Conservation (phyloP, 768 basidiomycete genomes). For the Rubroboletus pulcherrimus region DNA sequence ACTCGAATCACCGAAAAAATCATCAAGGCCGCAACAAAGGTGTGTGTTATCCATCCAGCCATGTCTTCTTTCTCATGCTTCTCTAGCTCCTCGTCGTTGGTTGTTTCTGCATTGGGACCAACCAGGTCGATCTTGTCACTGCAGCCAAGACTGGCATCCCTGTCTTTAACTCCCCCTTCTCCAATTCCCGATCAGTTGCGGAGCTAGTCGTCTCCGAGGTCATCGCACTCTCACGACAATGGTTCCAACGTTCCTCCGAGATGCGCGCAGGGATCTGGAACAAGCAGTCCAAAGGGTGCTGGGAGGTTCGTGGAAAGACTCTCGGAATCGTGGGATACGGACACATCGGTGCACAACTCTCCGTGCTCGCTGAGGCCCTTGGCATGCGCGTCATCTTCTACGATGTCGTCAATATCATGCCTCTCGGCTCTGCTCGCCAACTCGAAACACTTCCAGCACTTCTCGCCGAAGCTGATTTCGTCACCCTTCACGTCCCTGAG, state of each 20-base stretch:
- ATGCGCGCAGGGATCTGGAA: slow-evolving; percentile 93
- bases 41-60: slow-evolving; percentile 29
- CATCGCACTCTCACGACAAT: slow-evolving; percentile 90
- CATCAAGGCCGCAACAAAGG: slow-evolving; percentile 83
- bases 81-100: slow-evolving; percentile 88
- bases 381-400: slow-evolving; percentile 95
- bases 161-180: slow-evolving; percentile 99
- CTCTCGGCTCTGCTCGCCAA: slow-evolving; percentile 89
- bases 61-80: background rate
- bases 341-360: slow-evolving; percentile 96
- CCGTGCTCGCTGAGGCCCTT: slow-evolving; percentile 93
- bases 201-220: slow-evolving; percentile 96
- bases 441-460: slow-evolving; percentile 75
- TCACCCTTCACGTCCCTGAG: slow-evolving; percentile 96
- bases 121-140: slow-evolving; percentile 88
- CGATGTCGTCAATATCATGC: slow-evolving; percentile 96
- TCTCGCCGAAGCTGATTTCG: slow-evolving; percentile 81
- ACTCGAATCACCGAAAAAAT: slow-evolving; percentile 93
- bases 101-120: slow-evolving; percentile 99
- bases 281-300: slow-evolving; percentile 97
- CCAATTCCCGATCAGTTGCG: slow-evolving; percentile 97
- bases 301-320: slow-evolving; percentile 97
- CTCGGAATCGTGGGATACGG: slow-evolving; percentile 98
- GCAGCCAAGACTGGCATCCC: slow-evolving; percentile 89
- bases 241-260: slow-evolving; percentile 85